Conservation (phyloP, 345 rosid species). For the Citrus reticulata region DNA sequence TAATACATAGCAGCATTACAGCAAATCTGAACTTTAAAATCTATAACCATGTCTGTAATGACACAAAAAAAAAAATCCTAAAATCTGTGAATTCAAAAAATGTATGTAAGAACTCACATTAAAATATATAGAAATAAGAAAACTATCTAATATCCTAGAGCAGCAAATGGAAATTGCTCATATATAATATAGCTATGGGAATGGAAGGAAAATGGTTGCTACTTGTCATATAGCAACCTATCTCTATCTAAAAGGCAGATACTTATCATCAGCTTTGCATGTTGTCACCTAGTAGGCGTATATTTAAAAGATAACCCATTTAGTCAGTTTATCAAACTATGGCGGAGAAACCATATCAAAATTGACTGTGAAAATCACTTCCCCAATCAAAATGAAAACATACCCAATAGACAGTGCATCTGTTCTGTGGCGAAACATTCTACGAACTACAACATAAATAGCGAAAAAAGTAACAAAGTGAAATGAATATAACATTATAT, state of each 20-base stretch:
- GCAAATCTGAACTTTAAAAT: not conserved
- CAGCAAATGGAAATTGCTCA: not conserved
- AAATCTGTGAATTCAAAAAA: not conserved
- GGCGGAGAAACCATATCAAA: not conserved
- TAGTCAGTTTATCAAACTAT: not conserved
- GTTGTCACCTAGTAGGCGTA: not conserved
- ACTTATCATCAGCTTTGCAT: not conserved
- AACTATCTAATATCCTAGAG: not conserved
- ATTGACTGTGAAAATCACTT: not conserved
- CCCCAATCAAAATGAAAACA: not conserved
- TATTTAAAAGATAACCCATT: not conserved
- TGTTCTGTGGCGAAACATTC: not conserved
- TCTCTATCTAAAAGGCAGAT: not conserved
- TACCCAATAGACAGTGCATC: not conserved
- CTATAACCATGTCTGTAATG: not conserved
- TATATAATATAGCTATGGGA: not conserved
- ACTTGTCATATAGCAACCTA: not conserved
- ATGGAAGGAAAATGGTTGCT: not conserved
- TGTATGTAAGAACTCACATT: not conserved
- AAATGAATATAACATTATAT: not conserved
- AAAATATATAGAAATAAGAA: not conserved
- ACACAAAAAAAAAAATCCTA: not conserved
- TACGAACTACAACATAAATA: not conserved
- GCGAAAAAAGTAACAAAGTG: not conserved
- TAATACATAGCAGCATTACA: not conserved